A percentile compares a stretch with the other conserved stretches of the same genome.
phyloP scores from a whole-genome alignment of 1,139 yeast species.

The Suhomyces wounanorum region DNA sequence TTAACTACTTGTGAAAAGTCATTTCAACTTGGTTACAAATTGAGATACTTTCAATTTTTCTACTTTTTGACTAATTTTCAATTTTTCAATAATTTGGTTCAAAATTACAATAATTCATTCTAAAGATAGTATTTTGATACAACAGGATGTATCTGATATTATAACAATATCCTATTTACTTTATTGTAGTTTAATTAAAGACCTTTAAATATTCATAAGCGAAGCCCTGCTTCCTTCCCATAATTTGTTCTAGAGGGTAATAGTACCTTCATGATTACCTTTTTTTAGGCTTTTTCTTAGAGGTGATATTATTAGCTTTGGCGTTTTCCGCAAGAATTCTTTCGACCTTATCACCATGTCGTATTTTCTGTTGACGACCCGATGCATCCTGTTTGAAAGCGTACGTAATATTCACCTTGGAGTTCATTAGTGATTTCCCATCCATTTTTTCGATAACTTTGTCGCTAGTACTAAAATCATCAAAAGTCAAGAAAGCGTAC shows the following conservation, averaged over 20 bases:
- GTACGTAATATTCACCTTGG: constrained; percentile 60
- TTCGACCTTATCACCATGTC: constrained; percentile 83
- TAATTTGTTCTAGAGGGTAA: not conserved
- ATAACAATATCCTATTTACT: too few relatives aligned
- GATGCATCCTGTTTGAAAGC: constrained; percentile 67
- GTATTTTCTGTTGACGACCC: constrained; percentile 37
- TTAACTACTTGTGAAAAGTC: too few relatives aligned
- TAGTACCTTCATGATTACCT: not conserved
- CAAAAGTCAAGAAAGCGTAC: constrained; percentile 63
- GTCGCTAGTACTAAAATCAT: constrained; percentile 70
- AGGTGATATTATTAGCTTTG: constrained; percentile 31
- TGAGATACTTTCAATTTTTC: too few relatives aligned
- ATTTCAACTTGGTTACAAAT: too few relatives aligned
- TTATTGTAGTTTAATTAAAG: too few relatives aligned
- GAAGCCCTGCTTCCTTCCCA: not conserved
- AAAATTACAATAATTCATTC: too few relatives aligned
- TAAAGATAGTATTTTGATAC: too few relatives aligned
- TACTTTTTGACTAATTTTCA: too few relatives aligned
- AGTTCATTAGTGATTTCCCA: constrained; percentile 69
- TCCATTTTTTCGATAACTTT: constrained; percentile 69
- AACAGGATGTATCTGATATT: too few relatives aligned
- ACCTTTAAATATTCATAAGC: not conserved
- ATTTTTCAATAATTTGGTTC: too few relatives aligned
- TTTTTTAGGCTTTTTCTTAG: constrained; percentile 9
- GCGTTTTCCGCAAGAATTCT: constrained; percentile 74